These are phyloP conservation scores for Mucor irregularis DNA, from an alignment of 371 early-diverging fungal genomes.

Conservation along the genomic window DNA sequence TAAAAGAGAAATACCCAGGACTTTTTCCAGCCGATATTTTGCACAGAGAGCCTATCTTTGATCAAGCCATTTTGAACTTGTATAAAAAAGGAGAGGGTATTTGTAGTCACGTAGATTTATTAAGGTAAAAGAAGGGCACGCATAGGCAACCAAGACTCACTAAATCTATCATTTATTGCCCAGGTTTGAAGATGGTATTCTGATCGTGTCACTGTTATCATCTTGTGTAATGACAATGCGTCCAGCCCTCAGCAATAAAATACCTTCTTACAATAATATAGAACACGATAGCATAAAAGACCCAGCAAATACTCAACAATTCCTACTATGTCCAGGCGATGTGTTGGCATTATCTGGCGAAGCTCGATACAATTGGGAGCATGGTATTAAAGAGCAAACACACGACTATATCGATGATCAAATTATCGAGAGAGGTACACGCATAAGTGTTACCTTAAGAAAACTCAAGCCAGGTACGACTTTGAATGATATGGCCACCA, in stretches of 20 bases:
- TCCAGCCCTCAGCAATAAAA: too few species aligned
- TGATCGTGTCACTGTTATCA: slow-evolving; percentile 42
- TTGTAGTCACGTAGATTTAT: slow-evolving; percentile 44
- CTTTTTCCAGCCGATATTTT: slow-evolving; percentile 26
- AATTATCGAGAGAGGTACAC: slow-evolving; percentile 32
- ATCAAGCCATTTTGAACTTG: slow-evolving; percentile 48
- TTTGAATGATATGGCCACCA: background rate
- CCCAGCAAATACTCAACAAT: slow-evolving; percentile 4
- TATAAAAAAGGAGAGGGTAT: slow-evolving; percentile 51
- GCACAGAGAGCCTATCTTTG: slow-evolving; percentile 37
- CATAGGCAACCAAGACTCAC: too few species aligned
- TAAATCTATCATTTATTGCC: too few species aligned
- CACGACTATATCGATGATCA: slow-evolving; percentile 30
- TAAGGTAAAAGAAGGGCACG: slow-evolving; percentile 26
- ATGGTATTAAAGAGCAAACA: slow-evolving; percentile 36
- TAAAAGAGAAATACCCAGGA: slow-evolving; percentile 8
- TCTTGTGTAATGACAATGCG: slow-evolving; percentile 50
- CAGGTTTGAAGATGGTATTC: slow-evolving; percentile 51
- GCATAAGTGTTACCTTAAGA: slow-evolving; percentile 47
- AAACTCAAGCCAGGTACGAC: slow-evolving; percentile 15
- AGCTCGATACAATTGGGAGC: slow-evolving; percentile 47
- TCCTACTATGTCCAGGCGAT: slow-evolving; percentile 44
- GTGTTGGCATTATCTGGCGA: slow-evolving; percentile 34
- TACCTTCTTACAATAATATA: too few species aligned
- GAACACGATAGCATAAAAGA: too few species aligned